Base-by-base conservation (phyloP, 768 basidiomycete species). In the Suillus placidus region DNA sequence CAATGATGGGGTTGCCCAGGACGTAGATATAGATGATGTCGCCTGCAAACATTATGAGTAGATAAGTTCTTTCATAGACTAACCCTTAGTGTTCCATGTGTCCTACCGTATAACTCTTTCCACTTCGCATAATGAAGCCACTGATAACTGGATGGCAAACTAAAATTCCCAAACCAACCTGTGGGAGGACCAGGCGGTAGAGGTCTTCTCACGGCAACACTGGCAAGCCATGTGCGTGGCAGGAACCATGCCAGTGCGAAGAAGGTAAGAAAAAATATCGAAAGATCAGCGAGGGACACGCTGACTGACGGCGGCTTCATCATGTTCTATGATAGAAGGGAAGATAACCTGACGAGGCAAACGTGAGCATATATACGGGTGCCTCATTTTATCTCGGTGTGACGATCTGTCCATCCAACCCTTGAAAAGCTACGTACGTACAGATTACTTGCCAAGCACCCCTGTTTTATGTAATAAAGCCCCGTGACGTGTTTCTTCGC, bases 91-190 rank as follows among this genome's bases (percentile, higher is more conserved):
- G 20, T 30, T 8, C 16, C 32, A 34, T 26, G 37, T 51, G 30
- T 43, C 61, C 10, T 69, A 82, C 83, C 83, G 61, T 83, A 84
- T 20, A 71, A 72, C 32, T 80, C 64, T 62, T 76, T 78, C 84
- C 83, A 84, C 58, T 74, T 66, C 0, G 81, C 81, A 71, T 83
- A 85, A 20, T 78, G 79, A 18, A 76, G 70, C 84, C 84, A 84
- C 14, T 81, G 83, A 66, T 80, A 74, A 5, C 71, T 35, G 10
- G 67, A 71, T 4, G 83, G 83, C 38, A 82, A 64, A 20, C 71
- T 68, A 5, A 73, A 70, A 30, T 68, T 71, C 10, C 79, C 74
- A 58, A 79, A 73, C 79, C 78, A 82, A 13, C 75, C 77, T 14
- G 78, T 42, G 65, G 75, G 76, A 6, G 83, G 83, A 38, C 83